These are phyloP conservation scores for Podospora bellae-mahoneyi DNA, from an alignment of 495 filamentous ascomycete genomes.

Conservation along the genomic window DNA sequence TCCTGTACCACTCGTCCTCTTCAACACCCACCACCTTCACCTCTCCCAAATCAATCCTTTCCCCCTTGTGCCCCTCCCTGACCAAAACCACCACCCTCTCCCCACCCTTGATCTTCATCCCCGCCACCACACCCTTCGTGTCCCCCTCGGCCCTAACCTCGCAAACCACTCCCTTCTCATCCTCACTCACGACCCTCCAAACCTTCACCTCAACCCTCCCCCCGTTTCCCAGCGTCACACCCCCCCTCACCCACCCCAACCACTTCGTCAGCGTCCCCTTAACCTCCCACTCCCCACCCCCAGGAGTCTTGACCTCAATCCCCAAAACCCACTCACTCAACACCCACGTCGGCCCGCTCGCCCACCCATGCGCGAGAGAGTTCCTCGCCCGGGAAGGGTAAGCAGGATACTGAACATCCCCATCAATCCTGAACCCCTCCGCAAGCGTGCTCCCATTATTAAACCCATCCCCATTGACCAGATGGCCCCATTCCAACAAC, in stretches of 20 bases:
- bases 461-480: constrained; percentile 58
- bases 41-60: neutral
- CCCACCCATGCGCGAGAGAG: constrained; percentile 61
- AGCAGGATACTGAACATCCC: constrained; percentile 55
- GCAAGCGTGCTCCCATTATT: constrained; percentile 57
- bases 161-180: constrained; percentile 33
- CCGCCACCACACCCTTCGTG: constrained; percentile 40
- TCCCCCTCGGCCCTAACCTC: constrained; percentile 33
- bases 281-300: constrained; percentile 51
- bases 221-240: constrained; percentile 49
- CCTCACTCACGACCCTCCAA: constrained; percentile 20
- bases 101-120: neutral
- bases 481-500: constrained; percentile 58
- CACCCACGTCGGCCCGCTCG: constrained; percentile 54
- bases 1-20: neutral
- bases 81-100: neutral
- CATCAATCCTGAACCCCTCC: constrained; percentile 57
- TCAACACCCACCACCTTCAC: neutral
- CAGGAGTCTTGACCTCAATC: constrained; percentile 46
- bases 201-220: constrained; percentile 49
- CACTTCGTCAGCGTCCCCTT: constrained; percentile 50
- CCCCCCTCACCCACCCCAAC: constrained; percentile 51
- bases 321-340: constrained; percentile 55
- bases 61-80: neutral
- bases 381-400: constrained; percentile 52